phyloP scores from a whole-genome alignment of 2,329 filamentous ascomycete species.

The Aspergillus clavatus region DNA sequence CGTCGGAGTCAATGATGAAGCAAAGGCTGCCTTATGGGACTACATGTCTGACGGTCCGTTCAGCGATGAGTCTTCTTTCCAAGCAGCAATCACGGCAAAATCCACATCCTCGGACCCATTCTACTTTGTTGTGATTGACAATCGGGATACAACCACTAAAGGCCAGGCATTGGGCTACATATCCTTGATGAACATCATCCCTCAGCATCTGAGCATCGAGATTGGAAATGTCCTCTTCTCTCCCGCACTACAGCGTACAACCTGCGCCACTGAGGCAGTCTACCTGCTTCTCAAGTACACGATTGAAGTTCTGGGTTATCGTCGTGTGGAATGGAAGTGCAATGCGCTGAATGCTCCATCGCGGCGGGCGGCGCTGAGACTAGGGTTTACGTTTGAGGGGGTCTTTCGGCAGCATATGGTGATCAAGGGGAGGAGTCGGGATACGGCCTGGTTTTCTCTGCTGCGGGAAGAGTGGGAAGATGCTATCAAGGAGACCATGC shows the following conservation, averaged over 20 bases:
- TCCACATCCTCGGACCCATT: constrained; percentile 33
- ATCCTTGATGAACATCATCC: constrained; percentile 44
- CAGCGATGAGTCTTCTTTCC: constrained; percentile 25
- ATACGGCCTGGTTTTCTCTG: constrained; percentile 59
- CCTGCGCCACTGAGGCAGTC: constrained; percentile 54
- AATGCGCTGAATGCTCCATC: constrained; percentile 54
- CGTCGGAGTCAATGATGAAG: constrained; percentile 22
- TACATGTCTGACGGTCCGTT: constrained; percentile 41
- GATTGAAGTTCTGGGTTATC: constrained; percentile 52
- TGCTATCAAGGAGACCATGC: constrained; percentile 49
- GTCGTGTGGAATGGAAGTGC: constrained; percentile 62
- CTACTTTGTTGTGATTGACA: constrained; percentile 45
- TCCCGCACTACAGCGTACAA: constrained; percentile 48
- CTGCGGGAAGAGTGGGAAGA: constrained; percentile 58
- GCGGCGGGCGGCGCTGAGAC: constrained; percentile 49
- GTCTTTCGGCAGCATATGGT: constrained; percentile 59
- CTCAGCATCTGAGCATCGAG: constrained; percentile 50
- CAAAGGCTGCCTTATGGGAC: constrained; percentile 33
- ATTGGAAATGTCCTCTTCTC: constrained; percentile 55
- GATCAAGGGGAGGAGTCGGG: constrained; percentile 52
- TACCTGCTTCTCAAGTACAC: constrained; percentile 53
- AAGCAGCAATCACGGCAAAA: constrained; percentile 19
- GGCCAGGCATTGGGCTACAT: constrained; percentile 42
- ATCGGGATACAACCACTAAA: constrained; percentile 15
- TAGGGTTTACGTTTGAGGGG: constrained; percentile 59